phyloP scores from a whole-genome alignment of 306 rosid genomes.

The Vigna radiata region DNA sequence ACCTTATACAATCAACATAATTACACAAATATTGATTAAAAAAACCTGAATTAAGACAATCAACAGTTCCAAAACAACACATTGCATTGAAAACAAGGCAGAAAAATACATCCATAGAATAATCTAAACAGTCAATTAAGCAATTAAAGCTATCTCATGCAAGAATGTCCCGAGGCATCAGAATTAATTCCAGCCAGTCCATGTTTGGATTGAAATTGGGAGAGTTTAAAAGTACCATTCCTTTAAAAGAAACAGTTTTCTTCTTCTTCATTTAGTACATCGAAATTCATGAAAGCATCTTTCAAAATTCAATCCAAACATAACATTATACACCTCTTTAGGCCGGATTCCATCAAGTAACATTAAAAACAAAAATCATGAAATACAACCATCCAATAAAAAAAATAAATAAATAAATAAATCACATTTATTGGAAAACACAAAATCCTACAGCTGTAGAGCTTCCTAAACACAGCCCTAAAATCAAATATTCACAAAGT shows the following conservation, averaged over 20 bases:
- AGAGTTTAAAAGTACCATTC: too few relatives aligned
- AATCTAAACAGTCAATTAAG: neutral
- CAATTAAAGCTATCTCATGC: neutral
- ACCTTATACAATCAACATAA: neutral
- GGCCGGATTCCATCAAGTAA: neutral
- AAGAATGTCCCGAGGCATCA: neutral
- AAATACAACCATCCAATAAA: neutral
- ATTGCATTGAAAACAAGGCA: conserved; percentile 11
- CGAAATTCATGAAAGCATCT: too few relatives aligned
- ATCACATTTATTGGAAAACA: neutral
- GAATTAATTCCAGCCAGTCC: neutral
- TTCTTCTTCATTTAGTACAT: too few relatives aligned
- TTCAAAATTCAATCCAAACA: too few relatives aligned
- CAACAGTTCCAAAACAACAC: neutral
- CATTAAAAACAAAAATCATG: neutral
- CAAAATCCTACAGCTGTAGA: neutral
- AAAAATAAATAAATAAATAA: neutral
- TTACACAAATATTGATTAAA: neutral
- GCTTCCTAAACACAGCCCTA: conserved; percentile 11
- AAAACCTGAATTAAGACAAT: neutral
- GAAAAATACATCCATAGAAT: neutral
- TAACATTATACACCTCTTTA: neutral
- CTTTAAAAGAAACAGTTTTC: too few relatives aligned
- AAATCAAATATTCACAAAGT: conserved; percentile 4
- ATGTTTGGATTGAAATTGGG: too few relatives aligned